Percentiles rank a stretch among this genome's conserved stretches.
phyloP scores from a whole-genome alignment of 78 protist genomes.

The Chrysochromulina parva region DNA sequence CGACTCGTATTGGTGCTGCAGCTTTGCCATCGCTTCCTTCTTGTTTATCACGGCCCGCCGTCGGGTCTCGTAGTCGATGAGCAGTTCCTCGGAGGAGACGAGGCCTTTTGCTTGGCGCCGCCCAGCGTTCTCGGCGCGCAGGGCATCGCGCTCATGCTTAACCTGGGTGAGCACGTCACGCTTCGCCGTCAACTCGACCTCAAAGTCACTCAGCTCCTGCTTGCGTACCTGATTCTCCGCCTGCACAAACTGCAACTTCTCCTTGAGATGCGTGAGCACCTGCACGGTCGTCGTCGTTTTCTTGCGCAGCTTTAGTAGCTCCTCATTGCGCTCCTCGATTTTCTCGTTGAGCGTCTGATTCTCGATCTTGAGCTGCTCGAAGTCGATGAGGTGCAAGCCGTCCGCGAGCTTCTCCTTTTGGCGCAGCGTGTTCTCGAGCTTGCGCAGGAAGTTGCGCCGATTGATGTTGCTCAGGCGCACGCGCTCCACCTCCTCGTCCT shows the following conservation, averaged over 20 bases:
- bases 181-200: slow-evolving; percentile 7
- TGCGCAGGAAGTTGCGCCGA: slow-evolving; percentile 9
- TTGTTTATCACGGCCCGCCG: background rate
- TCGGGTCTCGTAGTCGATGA: background rate
- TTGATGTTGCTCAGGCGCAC: slow-evolving; percentile 57
- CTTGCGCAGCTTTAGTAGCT: slow-evolving; percentile 69
- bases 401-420: slow-evolving; percentile 31
- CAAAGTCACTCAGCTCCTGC: slow-evolving; percentile 9
- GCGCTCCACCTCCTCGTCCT: slow-evolving; percentile 37
- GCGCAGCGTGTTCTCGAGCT: slow-evolving; percentile 13
- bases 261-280: slow-evolving; percentile 77
- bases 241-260: slow-evolving; percentile 75
- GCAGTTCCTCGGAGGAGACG: slow-evolving; percentile 5
- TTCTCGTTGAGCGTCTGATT: slow-evolving; percentile 83
- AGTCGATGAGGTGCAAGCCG: slow-evolving; percentile 79
- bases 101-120: background rate
- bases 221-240: slow-evolving; percentile 34
- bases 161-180: slow-evolving; percentile 42
- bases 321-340: slow-evolving; percentile 87
- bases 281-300: slow-evolving; percentile 63
- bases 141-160: slow-evolving; percentile 64
- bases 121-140: slow-evolving; percentile 39
- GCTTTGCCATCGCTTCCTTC: background rate
- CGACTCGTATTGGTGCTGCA: background rate
- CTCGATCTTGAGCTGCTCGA: slow-evolving; percentile 89